Evolutionary conservation across 345 rosid species (phyloP), one percentile per base, ranked within the genome.

Genomic region (Reutealis trisperma): DNA sequence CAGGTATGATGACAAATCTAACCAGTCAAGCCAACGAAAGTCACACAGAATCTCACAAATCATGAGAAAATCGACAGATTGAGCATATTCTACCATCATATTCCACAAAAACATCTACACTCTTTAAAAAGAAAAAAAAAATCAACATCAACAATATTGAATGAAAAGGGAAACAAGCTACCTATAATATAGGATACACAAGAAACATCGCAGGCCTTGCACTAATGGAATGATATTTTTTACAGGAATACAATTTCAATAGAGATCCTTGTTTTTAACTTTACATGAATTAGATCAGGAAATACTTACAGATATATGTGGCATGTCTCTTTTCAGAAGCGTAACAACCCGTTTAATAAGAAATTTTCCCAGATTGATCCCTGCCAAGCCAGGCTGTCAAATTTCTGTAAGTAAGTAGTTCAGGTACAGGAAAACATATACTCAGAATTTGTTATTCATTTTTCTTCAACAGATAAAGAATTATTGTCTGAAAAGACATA

Each of bases 321-420:
- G 97, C 97, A 96, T 96, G 27, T 96, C 99, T 82, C 87, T 87
- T 81, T 93, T 92, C 74, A 96, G 94, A 86, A 91, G 78, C 1
- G 89, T 92, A 52, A 93, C 90, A 66, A 93, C 97, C 67, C 99
- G 92, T 82, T 96, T 96, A 59, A 96, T 92, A 77, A 96, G 90
- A 89, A 93, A 93, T 79, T 91, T 93, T 32, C 99, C 99, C 0
- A 96, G 88, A 84, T 96, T 96, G 89, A 96, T 93, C 80, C 98
- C 99, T 71, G 92, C 93, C 89, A 96, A 86, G 75, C 98, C 99
- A 82, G 95, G 93, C 99, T 96, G 93, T 73, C 75, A 78, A 83
- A 84, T 75, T 84, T 72, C 74, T 76, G 57, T 72, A 87, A 79
- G 77, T 47, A 63, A 12, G 34, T 7, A 27, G 76, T 54, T 75